Evolutionary conservation across 352 stramenopile species (phyloP).

Genomic region (Phytophthora vignae): DNA sequence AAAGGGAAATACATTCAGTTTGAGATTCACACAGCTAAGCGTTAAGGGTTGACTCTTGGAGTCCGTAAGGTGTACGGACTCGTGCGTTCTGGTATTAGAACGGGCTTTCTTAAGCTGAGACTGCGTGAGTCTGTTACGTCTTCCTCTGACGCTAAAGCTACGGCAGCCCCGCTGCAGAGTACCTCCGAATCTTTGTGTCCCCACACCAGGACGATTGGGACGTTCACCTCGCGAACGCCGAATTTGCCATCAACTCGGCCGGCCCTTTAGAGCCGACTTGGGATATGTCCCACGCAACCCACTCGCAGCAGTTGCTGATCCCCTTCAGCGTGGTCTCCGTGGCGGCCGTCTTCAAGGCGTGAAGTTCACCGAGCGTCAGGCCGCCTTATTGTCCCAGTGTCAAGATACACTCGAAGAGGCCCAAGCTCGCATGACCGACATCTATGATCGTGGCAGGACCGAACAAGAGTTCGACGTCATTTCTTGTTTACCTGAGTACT

Average conservation of each 20-base stretch:
- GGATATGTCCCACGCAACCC: constrained; percentile 4
- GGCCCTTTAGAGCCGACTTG: constrained; percentile 11
- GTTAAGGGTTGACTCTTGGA: too few relatives aligned
- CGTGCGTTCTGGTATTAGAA: too few relatives aligned
- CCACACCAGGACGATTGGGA: constrained; percentile 25
- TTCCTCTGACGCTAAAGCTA: too few relatives aligned
- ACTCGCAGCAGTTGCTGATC: neutral
- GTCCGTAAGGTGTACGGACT: too few relatives aligned
- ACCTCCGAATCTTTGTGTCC: constrained; percentile 4
- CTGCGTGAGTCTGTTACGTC: too few relatives aligned
- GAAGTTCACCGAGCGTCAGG: constrained; percentile 8
- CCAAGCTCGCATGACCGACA: constrained; percentile 21
- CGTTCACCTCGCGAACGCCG: constrained; percentile 2
- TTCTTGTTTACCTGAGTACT: constrained; percentile 24
- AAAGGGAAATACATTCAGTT: too few relatives aligned
- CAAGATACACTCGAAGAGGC: constrained; percentile 9
- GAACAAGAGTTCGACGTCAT: constrained; percentile 24
- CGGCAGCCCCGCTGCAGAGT: neutral
- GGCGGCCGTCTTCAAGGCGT: neutral
- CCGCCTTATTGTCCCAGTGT: constrained; percentile 8
- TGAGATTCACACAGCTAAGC: too few relatives aligned
- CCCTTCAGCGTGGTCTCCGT: neutral
- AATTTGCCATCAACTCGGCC: too few relatives aligned
- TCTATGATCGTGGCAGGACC: constrained; percentile 19
- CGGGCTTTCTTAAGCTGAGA: too few relatives aligned